Conservation (phyloP, 495 filamentous ascomycete species). For the Acidiella bohemica region DNA sequence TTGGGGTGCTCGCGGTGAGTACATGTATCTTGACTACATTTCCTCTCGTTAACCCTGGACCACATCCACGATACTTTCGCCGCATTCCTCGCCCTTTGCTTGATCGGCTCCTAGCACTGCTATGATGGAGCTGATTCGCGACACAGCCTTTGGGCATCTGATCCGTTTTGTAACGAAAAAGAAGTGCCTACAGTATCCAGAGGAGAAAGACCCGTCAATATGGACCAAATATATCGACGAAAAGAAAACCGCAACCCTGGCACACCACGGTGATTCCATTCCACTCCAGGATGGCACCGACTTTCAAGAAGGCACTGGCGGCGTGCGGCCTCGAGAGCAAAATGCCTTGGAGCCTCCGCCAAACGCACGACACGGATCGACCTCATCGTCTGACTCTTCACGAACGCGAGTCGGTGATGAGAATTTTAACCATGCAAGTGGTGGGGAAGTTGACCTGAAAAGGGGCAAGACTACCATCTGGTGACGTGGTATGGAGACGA, state of each 20-base stretch:
- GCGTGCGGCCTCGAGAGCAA: slow-evolving; percentile 20
- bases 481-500: slow-evolving; percentile 23
- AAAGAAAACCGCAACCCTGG: slow-evolving; percentile 23
- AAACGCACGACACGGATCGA: not conserved
- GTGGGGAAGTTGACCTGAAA: slow-evolving; percentile 25
- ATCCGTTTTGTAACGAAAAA: slow-evolving; percentile 22
- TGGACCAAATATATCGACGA: slow-evolving; percentile 27
- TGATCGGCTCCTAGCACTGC: not conserved
- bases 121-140: slow-evolving; percentile 26
- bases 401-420: slow-evolving; percentile 8
- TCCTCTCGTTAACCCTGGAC: too few species aligned
- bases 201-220: slow-evolving; percentile 24
- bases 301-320: slow-evolving; percentile 11
- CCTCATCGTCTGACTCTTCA: slow-evolving; percentile 2
- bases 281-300: slow-evolving; percentile 14
- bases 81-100: not conserved
- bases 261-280: slow-evolving; percentile 23
- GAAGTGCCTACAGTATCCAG: slow-evolving; percentile 23
- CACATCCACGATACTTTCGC: too few species aligned
- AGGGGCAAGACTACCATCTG: slow-evolving; percentile 24
- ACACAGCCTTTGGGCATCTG: slow-evolving; percentile 27
- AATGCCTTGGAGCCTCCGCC: slow-evolving; percentile 2
- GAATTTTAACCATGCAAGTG: slow-evolving; percentile 22
- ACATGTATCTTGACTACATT: not conserved
- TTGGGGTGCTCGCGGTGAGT: not conserved